Base-by-base conservation (phyloP, 225 moss, liverwort and hornwort species). In the Physcomitrellopsis africana region DNA sequence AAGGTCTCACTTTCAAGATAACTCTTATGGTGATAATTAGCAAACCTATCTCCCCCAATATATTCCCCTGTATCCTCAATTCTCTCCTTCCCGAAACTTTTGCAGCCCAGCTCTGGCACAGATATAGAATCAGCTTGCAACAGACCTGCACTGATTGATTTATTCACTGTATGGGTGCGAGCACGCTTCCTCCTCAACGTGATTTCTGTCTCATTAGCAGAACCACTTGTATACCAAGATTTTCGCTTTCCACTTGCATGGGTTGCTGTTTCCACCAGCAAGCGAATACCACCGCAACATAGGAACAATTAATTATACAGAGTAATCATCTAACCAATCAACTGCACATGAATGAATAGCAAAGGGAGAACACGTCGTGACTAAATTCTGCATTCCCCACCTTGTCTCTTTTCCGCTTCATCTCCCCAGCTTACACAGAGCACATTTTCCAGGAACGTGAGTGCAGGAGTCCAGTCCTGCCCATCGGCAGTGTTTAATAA, bases 381-480 rank as follows among this genome's bases (percentile, higher is more conserved):
- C 19, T 23, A 3, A 60, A 70, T 29, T 54, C 66, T 52, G 57
- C 19, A 27, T 18, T 80, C 72, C 85, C 60, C 82, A 93, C 91
- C 90, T 87, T 77, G 74, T 54, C 67, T 82, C 65, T 61, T 72
- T 66, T 65, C 69, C 48, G 76, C 73, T 65, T 67, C 77, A 78
- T 90, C 79, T 47, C 86, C 92, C 93, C 93, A 94, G 65, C 80
- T 85, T 79, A 20, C 72, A 60, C 76, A 53, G 68, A 94, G 83
- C 69, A 88, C 82, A 37, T 77, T 75, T 44, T 80, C 86, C 60
- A 89, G 56, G 57, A 94, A 94, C 45, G 79, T 79, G 23, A 88
- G 66, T 41, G 90, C 79, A 70, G 77, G 64, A 69, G 67, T 75
- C 93, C 93, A 94, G 74, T 94, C 90, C 93, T 94, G 86, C 20